Percentiles rank a stretch among this genome's conserved stretches.
Conservation (phyloP, 78 protist species). For the Planoprotostelium fungivorum region DNA sequence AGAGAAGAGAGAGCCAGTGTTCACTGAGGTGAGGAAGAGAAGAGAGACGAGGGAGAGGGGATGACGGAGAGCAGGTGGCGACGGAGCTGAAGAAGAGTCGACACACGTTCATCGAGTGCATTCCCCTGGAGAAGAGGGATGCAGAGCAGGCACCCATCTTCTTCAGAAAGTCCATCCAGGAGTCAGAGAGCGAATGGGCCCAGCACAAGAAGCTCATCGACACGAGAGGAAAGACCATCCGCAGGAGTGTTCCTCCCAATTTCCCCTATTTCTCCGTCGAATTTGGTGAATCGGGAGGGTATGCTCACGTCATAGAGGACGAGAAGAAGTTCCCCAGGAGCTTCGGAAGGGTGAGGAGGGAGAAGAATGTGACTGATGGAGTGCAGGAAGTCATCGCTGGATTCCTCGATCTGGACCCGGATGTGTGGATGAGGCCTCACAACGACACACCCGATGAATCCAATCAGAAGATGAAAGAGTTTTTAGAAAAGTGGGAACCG, state of each 20-base stretch:
- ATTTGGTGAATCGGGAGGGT: constrained; percentile 42
- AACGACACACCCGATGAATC: background rate
- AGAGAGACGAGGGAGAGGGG: background rate
- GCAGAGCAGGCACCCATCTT: constrained; percentile 33
- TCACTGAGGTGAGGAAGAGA: background rate
- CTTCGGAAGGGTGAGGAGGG: constrained; percentile 27
- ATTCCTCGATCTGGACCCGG: background rate
- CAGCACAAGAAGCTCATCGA: constrained; percentile 31
- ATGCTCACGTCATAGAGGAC: constrained; percentile 48
- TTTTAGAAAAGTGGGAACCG: background rate
- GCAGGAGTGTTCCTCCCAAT: constrained; percentile 23
- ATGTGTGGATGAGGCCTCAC: background rate
- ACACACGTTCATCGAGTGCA: constrained; percentile 14
- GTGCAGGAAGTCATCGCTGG: background rate
- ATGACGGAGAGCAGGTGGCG: too few relatives aligned
- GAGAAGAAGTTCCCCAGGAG: constrained; percentile 17
- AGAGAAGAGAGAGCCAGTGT: background rate
- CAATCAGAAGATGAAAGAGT: background rate
- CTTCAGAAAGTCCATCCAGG: constrained; percentile 4
- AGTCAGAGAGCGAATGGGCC: background rate
- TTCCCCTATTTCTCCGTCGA: constrained; percentile 59
- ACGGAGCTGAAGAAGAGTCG: background rate
- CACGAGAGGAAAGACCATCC: background rate
- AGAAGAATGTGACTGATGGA: background rate
- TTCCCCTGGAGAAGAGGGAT: constrained; percentile 8